Percentiles rank a stretch among this genome's conserved stretches.
Conservation (phyloP, 2,329 filamentous ascomycete genomes). For the Fusarium sambucinum region DNA sequence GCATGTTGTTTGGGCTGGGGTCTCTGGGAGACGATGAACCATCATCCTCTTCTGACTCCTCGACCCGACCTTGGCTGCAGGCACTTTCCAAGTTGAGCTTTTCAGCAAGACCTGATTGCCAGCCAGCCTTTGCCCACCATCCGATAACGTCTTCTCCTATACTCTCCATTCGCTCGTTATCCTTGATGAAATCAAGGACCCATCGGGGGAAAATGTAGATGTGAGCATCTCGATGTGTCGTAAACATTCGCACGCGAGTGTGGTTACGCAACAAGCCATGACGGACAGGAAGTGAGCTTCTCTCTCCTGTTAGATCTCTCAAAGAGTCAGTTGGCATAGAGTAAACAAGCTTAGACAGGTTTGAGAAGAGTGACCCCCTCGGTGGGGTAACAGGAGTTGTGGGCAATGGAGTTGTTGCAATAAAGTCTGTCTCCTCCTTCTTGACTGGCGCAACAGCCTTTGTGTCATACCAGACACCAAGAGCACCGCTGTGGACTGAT, state of each 20-base stretch:
- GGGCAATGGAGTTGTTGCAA: conserved; percentile 79
- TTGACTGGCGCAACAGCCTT: conserved; percentile 81
- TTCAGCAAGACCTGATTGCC: conserved; percentile 83
- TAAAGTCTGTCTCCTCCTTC: conserved; percentile 92
- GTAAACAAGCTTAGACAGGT: conserved; percentile 83
- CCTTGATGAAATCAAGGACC: conserved; percentile 85
- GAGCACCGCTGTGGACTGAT: conserved; percentile 74
- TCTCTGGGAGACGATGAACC: conserved; percentile 48
- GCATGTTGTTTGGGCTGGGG: conserved; percentile 37
- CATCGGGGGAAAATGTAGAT: conserved; percentile 95
- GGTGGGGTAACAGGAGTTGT: conserved; percentile 59
- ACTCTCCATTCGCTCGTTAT: conserved; percentile 85
- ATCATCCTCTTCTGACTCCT: conserved; percentile 53
- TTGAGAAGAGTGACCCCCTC: conserved; percentile 72
- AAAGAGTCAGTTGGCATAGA: conserved; percentile 90
- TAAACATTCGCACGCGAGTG: conserved; percentile 82
- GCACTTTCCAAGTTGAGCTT: conserved; percentile 81
- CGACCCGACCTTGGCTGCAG: conserved; percentile 56
- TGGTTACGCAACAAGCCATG: conserved; percentile 81
- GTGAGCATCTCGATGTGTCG: conserved; percentile 88
- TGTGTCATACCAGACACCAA: conserved; percentile 93
- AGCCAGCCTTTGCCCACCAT: conserved; percentile 95
- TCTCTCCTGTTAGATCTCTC: conserved; percentile 83
- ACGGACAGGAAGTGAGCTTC: conserved; percentile 78
- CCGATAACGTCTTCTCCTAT: conserved; percentile 92